Evolutionary conservation across 176 grass and related monocot species (phyloP).

Genomic region (Ensete glaucum): DNA sequence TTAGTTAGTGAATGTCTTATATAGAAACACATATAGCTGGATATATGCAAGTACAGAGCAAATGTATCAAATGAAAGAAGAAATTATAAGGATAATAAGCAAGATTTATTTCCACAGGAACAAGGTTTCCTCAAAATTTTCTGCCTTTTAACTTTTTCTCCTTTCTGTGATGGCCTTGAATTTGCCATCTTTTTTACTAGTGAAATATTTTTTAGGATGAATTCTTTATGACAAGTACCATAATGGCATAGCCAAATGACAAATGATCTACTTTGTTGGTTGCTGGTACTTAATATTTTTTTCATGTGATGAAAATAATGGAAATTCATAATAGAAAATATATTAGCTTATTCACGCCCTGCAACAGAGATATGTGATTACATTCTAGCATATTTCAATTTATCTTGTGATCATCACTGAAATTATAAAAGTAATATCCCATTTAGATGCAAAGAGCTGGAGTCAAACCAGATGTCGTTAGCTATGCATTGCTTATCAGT

Average conservation of each 20-base stretch:
- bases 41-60: not conserved
- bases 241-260: not conserved
- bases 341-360: too few species aligned
- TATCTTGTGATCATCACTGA: not conserved
- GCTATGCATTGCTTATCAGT: constrained; percentile 89
- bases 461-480: constrained; percentile 87
- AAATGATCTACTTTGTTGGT: not conserved
- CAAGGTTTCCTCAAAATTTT: not conserved
- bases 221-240: not conserved
- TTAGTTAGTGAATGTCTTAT: not conserved
- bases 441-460: constrained; percentile 80
- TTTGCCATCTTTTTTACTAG: not conserved
- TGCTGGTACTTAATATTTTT: not conserved
- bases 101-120: not conserved
- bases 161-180: not conserved
- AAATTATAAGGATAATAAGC: not conserved
- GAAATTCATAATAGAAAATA: not conserved
- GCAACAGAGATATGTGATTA: too few species aligned
- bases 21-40: not conserved
- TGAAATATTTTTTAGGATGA: not conserved
- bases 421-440: not conserved
- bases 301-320: not conserved
- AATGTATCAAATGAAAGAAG: too few species aligned
- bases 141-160: not conserved
- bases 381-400: not conserved